Evolutionary conservation across 2,329 filamentous ascomycete species (phyloP), one percentile per base, ranked within the genome.

Genomic region (Claviceps fusiformis): DNA sequence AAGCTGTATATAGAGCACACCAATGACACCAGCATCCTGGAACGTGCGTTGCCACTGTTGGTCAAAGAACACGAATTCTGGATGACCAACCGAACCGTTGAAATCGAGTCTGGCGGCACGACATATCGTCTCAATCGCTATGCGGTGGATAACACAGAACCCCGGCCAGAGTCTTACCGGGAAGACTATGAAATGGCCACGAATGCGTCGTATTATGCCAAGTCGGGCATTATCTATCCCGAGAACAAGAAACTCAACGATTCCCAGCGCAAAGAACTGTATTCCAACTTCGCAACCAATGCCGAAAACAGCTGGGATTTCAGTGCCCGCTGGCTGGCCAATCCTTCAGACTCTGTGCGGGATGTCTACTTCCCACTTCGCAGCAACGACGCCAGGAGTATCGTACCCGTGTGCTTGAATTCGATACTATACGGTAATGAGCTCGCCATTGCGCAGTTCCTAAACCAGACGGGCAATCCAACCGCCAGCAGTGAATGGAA

Each of bases 271-370:
- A 75, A 70, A 1, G 63, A 64, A 0, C 67, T 86, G 5, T 87
- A 86, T 61, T 71, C 75, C 33, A 80, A 86, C 62, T 72, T 87
- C 3, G 83, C 83, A 19, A 77, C 76, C 15, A 82, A 82, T 13
- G 83, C 83, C 24, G 83, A 86, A 65, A 80, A 77, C 5, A 83
- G 83, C 33, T 81, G 79, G 77, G 83, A 87, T 64, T 87, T 85
- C 61, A 72, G 68, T 9, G 68, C 75, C 0, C 77, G 83, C 52
- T 86, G 78, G 78, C 68, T 85, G 44, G 68, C 70, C 10, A 76
- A 74, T 27, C 82, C 82, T 0, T 64, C 68, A 4, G 82, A 85
- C 62, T 81, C 82, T 7, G 75, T 75, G 39, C 67, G 71, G 31
- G 80, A 85, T 60, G 72, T 77, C 24, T 85, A 81, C 65, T 86